Base-by-base conservation (phyloP, 768 basidiomycete species). In the Russula sp. region DNA sequence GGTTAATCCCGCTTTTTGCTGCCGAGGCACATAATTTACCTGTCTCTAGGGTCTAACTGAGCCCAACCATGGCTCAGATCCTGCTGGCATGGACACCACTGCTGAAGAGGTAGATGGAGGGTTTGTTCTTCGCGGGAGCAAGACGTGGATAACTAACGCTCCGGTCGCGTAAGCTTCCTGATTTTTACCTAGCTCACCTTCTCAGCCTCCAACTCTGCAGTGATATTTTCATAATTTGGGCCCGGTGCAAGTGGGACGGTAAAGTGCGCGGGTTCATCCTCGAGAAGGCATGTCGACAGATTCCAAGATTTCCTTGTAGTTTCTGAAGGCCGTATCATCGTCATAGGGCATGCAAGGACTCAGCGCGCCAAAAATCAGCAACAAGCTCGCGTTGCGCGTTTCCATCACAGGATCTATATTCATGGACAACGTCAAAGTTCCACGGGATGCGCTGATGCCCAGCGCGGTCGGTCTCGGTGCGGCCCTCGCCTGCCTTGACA, bases 101-200 rank as follows among this genome's bases (percentile, higher is more conserved):
- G 96, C 93, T 11, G 84, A 83, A 64, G 92, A 97, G 72, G 78
- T 79, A 0, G 87, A 88, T 57, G 92, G 93, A 13, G 93, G 93
- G 5, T 98, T 86, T 73, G 74, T 90, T 29, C 70, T 98, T 56
- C 89, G 85, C 65, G 96, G 96, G 55, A 89, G 89, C 73, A 98
- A 98, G 78, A 98, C 93, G 0, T 98, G 96, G 96, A 98, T 98
- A 70, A 84, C 93, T 14, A 97, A 97, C 70, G 84, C 94, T 1
- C 93, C 94, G 9, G 84, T 90, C 57, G 93, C 94, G 86, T 91
- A 70, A 43, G 50, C 42, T 64, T 65, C 67, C 38, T 55, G 32
- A 9, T 45, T 41, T 29, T 50, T 7, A 7, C 55, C 56, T 29
- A 61, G 58, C 14, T 42, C 43, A 59, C 58, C 48, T 43, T 22